phyloP scores from a whole-genome alignment of 2,329 filamentous ascomycete species.

The Volutella citrinella region DNA sequence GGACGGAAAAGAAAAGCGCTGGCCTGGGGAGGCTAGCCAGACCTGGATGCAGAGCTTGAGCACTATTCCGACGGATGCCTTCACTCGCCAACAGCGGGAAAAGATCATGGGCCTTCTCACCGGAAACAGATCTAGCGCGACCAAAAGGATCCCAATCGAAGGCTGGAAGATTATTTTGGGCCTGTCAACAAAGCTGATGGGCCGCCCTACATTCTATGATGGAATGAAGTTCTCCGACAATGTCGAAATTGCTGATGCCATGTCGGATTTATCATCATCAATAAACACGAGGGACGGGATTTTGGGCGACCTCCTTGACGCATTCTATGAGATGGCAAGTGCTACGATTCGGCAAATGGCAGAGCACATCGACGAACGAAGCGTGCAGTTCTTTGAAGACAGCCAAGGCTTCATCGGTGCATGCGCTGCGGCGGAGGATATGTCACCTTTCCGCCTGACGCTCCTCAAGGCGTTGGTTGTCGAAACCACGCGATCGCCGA shows the following conservation, averaged over 20 bases:
- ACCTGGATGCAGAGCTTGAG: constrained; percentile 32
- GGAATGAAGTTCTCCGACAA: constrained; percentile 40
- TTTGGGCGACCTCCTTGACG: constrained; percentile 30
- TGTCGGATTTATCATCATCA: constrained; percentile 26
- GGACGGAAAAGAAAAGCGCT: constrained; percentile 27
- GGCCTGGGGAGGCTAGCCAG: constrained; percentile 28
- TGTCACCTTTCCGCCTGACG: constrained; percentile 32
- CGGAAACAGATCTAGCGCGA: constrained; percentile 22
- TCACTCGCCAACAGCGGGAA: constrained; percentile 43
- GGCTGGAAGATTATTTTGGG: constrained; percentile 39
- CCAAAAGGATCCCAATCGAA: constrained; percentile 23
- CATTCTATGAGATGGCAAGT: constrained; percentile 30
- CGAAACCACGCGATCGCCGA: constrained; percentile 27
- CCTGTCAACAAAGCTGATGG: constrained; percentile 48
- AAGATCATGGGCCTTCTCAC: constrained; percentile 36
- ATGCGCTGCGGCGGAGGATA: constrained; percentile 17
- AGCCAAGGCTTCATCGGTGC: constrained; percentile 23
- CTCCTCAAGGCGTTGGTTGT: constrained; percentile 33
- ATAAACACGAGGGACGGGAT: constrained; percentile 21
- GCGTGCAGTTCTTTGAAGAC: constrained; percentile 36
- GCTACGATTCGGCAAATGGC: constrained; percentile 42
- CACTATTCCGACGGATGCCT: constrained; percentile 34
- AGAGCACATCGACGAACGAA: constrained; percentile 40
- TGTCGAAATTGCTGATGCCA: constrained; percentile 30
- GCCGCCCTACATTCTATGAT: constrained; percentile 49